phyloP scores from a whole-genome alignment of 2,329 filamentous ascomycete genomes.

The Cercospora zeae-maydis region DNA sequence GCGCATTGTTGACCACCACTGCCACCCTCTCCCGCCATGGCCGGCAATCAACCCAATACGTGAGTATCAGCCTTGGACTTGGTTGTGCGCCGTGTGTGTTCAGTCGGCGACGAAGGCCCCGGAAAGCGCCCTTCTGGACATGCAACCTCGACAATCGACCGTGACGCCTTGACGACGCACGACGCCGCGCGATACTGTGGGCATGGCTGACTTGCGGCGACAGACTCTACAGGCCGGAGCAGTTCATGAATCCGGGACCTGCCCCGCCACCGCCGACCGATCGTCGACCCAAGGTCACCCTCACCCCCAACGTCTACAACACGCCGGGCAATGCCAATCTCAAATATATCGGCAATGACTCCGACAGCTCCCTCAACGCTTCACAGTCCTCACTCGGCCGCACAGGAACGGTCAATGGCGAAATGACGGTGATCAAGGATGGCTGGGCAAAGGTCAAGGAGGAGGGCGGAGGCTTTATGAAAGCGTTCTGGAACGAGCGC shows the following conservation, averaged over 20 bases:
- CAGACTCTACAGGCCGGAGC: constrained; percentile 59
- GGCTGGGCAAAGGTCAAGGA: constrained; percentile 86
- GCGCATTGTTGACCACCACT: constrained; percentile 13
- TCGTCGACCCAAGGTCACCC: constrained; percentile 68
- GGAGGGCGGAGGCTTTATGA: constrained; percentile 65
- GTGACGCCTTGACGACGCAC: neutral
- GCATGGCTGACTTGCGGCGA: neutral
- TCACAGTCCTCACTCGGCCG: constrained; percentile 42
- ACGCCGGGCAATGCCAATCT: constrained; percentile 68
- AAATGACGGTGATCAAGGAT: constrained; percentile 50
- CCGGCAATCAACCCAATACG: constrained; percentile 17
- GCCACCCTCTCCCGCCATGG: constrained; percentile 15
- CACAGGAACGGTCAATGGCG: constrained; percentile 40
- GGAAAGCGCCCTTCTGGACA: neutral
- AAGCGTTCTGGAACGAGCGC: constrained; percentile 74
- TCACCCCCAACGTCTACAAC: constrained; percentile 69
- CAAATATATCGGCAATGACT: constrained; percentile 15
- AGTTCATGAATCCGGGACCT: constrained; percentile 96
- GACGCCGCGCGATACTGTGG: neutral
- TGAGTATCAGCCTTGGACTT: constrained; percentile 6
- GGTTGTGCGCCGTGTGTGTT: neutral
- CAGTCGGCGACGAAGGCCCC: neutral
- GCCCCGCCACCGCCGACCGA: constrained; percentile 86
- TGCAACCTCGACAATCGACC: neutral
- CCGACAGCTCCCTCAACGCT: constrained; percentile 39